Percentiles rank a stretch among this genome's conserved stretches.
These are phyloP conservation scores for Secale cereale DNA, from an alignment of 176 grass and related monocot species.

Conservation along the genomic window DNA sequence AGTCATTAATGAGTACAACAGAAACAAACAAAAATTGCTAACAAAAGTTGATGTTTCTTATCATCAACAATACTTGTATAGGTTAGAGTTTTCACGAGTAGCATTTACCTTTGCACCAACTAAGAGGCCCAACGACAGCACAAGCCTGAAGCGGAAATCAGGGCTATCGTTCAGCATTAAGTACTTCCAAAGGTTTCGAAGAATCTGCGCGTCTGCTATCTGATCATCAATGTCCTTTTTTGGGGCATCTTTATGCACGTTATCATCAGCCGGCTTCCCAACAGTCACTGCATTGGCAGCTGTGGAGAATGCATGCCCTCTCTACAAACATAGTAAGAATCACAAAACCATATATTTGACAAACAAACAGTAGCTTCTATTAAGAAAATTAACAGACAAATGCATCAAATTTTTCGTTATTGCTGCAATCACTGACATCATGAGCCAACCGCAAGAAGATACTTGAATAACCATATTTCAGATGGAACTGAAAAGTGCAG, in stretches of 20 bases:
- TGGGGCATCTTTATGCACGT: constrained; percentile 40
- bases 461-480: background rate
- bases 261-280: constrained; percentile 45
- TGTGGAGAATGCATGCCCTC: constrained; percentile 70
- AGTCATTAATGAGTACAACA: background rate
- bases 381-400: constrained; percentile 12
- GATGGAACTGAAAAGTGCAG: background rate
- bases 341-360: constrained; percentile 22
- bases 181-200: constrained; percentile 79
- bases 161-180: constrained; percentile 72
- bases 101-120: constrained; percentile 86
- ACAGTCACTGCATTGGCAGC: constrained; percentile 52
- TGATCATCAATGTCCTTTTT: constrained; percentile 67
- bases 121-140: constrained; percentile 73
- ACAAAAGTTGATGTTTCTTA: constrained; percentile 3
- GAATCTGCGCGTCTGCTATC: constrained; percentile 77
- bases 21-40: constrained; percentile 14
- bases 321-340: constrained; percentile 40
- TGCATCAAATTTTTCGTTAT: background rate
- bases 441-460: background rate
- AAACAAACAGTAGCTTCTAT: background rate
- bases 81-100: background rate
- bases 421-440: background rate
- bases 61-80: background rate
- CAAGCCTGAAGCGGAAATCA: constrained; percentile 86